A percentile compares a stretch with the other conserved stretches of the same genome.
phyloP scores from a whole-genome alignment of 2,329 filamentous ascomycete genomes.

The Pestalotiopsis sp. region DNA sequence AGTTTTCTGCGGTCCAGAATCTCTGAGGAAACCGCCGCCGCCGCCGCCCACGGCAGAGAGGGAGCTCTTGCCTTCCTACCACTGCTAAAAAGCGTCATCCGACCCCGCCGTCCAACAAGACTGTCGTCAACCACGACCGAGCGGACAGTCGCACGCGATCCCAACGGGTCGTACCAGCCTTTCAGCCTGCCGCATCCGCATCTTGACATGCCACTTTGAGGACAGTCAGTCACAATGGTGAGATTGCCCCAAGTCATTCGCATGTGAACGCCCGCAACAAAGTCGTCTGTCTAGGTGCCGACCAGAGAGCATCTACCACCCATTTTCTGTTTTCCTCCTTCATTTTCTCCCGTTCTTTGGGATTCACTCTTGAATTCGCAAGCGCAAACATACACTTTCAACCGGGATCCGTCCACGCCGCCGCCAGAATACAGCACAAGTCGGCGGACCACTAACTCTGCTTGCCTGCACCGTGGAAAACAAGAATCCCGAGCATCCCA shows the following conservation, averaged over 20 bases:
- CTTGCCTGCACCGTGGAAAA: not conserved
- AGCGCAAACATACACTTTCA: not conserved
- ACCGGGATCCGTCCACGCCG: no score
- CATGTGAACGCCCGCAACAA: not conserved
- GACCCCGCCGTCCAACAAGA: conserved; percentile 12
- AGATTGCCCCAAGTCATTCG: not conserved
- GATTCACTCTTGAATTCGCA: not conserved
- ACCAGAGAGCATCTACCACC: not conserved
- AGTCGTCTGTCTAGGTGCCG: not conserved
- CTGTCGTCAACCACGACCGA: conserved; percentile 7
- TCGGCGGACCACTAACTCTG: no score
- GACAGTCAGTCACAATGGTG: conserved; percentile 3
- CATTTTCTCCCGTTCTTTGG: not conserved
- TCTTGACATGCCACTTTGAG: not conserved
- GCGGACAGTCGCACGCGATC: not conserved
- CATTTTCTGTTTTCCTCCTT: not conserved
- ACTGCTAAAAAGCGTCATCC: conserved; percentile 11
- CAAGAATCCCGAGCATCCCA: not conserved
- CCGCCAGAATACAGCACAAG: no score
- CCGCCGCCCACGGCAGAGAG: not conserved
- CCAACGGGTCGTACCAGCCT: not conserved
- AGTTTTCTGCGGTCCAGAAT: not conserved
- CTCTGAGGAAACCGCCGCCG: not conserved
- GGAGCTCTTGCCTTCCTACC: conserved; percentile 5
- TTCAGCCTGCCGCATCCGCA: not conserved